A percentile compares a stretch with the other conserved stretches of the same genome.
These are phyloP conservation scores for Aspergillus texensis DNA, from an alignment of 2,329 filamentous ascomycete species.

Conservation along the genomic window DNA sequence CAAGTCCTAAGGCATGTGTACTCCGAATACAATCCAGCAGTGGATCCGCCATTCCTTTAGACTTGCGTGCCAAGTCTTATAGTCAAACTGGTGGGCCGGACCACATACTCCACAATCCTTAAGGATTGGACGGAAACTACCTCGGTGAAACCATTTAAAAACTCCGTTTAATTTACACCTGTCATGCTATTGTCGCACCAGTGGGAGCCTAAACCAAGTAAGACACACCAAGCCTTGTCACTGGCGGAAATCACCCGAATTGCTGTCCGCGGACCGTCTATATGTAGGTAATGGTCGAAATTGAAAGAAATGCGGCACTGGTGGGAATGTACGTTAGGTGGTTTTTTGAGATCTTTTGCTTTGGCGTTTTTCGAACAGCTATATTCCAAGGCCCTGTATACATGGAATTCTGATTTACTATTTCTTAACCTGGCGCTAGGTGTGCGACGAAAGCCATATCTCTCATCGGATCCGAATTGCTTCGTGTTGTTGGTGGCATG, in stretches of 20 bases:
- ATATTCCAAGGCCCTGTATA: too few species aligned
- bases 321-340: not conserved
- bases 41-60: not conserved
- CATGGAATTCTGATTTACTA: too few species aligned
- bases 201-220: not conserved
- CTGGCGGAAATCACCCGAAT: not conserved
- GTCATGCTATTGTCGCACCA: not conserved
- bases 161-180: not conserved
- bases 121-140: not conserved
- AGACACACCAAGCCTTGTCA: slow-evolving; percentile 1
- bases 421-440: too few species aligned
- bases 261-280: not conserved
- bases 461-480: too few species aligned
- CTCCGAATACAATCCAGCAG: not conserved
- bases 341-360: too few species aligned
- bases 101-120: not conserved
- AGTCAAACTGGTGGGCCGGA: not conserved
- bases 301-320: not conserved
- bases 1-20: not conserved
- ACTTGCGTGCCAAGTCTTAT: not conserved
- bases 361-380: too few species aligned
- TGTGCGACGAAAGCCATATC: too few species aligned
- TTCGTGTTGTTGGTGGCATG: too few species aligned
- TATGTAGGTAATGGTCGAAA: not conserved
- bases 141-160: not conserved